These are phyloP conservation scores for Adansonia grandidieri DNA, from an alignment of 441 rosid species.

Conservation along the genomic window DNA sequence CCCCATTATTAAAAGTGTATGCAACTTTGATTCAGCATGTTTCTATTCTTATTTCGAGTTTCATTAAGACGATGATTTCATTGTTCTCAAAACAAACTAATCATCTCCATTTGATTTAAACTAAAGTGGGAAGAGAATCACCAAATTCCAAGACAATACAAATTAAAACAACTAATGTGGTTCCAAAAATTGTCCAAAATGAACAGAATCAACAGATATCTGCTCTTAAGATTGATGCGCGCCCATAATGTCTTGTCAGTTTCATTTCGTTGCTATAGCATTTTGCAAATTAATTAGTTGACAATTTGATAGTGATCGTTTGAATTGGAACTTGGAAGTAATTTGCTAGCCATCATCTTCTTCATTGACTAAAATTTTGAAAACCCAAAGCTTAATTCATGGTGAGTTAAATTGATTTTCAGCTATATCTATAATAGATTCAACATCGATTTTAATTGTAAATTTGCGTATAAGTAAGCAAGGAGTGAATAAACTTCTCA, in stretches of 20 bases:
- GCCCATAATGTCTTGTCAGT: constrained; percentile 6
- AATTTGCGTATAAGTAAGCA: not conserved
- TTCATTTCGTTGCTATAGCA: constrained; percentile 17
- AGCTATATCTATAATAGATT: no score
- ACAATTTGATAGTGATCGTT: constrained; percentile 19
- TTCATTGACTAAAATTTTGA: constrained; percentile 1
- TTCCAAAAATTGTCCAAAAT: not conserved
- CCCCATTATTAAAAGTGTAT: not conserved
- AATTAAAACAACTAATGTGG: not conserved
- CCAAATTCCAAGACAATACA: not conserved
- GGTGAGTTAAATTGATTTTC: not conserved
- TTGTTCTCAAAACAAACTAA: not conserved
- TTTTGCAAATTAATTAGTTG: not conserved
- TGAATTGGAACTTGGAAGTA: not conserved
- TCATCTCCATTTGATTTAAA: not conserved
- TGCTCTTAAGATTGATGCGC: not conserved
- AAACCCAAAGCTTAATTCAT: not conserved
- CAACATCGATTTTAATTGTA: not conserved
- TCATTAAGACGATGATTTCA: not conserved
- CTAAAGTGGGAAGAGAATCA: not conserved
- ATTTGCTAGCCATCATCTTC: not conserved
- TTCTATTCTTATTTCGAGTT: not conserved
- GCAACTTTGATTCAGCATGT: not conserved
- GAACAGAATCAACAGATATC: not conserved
- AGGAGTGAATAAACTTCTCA: not conserved